phyloP scores from a whole-genome alignment of 2,329 filamentous ascomycete species.

The Cercospora canescens region DNA sequence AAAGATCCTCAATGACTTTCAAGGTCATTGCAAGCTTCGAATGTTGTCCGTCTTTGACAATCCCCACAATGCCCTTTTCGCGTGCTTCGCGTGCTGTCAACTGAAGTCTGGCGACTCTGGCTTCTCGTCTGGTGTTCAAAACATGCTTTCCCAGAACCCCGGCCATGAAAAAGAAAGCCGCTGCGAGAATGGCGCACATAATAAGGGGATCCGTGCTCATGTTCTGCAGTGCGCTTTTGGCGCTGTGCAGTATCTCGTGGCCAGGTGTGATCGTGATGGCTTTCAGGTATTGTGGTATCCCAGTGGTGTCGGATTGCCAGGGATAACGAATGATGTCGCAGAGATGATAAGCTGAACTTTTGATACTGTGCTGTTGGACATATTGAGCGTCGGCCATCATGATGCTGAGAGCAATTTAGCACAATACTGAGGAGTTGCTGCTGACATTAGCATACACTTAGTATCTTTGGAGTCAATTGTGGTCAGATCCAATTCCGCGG shows the following conservation, averaged over 20 bases:
- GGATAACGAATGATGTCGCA: background rate
- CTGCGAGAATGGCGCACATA: background rate
- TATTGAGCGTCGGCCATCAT: background rate
- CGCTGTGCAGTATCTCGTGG: background rate
- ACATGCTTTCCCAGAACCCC: background rate
- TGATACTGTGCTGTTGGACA: background rate
- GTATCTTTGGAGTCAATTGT: background rate
- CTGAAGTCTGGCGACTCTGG: background rate
- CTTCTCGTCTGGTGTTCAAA: background rate
- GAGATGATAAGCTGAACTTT: background rate
- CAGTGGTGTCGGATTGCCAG: background rate
- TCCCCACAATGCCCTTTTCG: background rate
- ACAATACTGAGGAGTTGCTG: too few species aligned
- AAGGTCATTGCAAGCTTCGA: background rate
- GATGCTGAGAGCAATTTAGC: background rate
- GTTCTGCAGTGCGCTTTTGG: background rate
- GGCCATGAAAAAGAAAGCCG: background rate
- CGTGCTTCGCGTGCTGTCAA: background rate
- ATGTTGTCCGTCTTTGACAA: background rate
- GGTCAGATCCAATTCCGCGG: background rate
- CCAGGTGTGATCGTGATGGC: background rate
- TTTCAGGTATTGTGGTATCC: background rate
- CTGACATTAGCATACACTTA: background rate
- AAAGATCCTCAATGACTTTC: background rate
- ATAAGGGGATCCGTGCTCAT: background rate